Conservation (phyloP, 306 rosid genomes). For the Acacia confusa region DNA sequence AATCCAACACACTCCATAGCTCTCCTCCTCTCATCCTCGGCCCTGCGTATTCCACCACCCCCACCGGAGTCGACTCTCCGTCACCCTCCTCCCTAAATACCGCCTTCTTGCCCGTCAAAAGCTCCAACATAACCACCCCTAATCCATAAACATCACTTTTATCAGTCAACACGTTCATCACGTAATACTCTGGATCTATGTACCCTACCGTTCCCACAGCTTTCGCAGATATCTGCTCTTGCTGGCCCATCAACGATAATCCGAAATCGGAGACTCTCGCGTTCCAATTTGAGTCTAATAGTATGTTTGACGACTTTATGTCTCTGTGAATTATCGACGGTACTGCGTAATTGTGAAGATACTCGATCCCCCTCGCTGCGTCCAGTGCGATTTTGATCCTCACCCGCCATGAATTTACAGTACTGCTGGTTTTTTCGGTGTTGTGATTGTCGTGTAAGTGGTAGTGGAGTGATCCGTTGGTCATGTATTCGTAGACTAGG, state of each 20-base stretch:
- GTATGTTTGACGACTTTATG: conserved; percentile 52
- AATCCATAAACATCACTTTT: conserved; percentile 57
- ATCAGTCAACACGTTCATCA: conserved; percentile 42
- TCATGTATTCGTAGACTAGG: conserved; percentile 50
- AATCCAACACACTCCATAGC: conserved; percentile 44
- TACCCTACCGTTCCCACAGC: conserved; percentile 56
- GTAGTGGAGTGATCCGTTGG: conserved; percentile 44
- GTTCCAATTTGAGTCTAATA: conserved; percentile 48
- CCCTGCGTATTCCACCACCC: conserved; percentile 41
- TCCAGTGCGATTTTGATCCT: conserved; percentile 48
- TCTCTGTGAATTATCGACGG: conserved; percentile 52
- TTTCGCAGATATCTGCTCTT: conserved; percentile 10
- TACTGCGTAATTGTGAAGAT: conserved; percentile 51
- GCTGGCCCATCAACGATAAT: conserved; percentile 37
- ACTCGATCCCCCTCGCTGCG: conserved; percentile 56
- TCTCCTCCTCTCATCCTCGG: conserved; percentile 44
- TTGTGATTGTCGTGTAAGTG: conserved; percentile 45
- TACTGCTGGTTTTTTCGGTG: conserved; percentile 27
- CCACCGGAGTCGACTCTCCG: conserved; percentile 25
- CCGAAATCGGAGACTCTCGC: conserved; percentile 57
- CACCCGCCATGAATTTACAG: conserved; percentile 47
- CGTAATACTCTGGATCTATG: conserved; percentile 59
- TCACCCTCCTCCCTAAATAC: conserved; percentile 36
- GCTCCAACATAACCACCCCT: conserved; percentile 54
- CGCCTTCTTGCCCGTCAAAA: conserved; percentile 49